Evolutionary conservation across 768 basidiomycete genomes (phyloP).

Genomic region (Auricularia heimuer): DNA sequence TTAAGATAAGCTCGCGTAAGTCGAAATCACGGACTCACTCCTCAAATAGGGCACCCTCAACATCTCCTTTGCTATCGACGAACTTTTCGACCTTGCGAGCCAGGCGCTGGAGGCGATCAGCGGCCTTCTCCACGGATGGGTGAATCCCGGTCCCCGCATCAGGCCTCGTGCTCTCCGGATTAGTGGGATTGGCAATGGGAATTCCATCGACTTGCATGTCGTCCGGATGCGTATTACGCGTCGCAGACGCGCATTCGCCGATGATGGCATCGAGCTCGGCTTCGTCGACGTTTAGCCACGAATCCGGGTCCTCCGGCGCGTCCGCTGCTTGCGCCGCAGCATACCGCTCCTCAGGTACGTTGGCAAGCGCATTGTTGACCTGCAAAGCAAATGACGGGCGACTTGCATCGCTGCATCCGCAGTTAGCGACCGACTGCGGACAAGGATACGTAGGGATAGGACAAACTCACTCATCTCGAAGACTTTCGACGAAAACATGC

Average conservation of each 20-base stretch:
- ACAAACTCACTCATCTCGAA: conserved; percentile 54
- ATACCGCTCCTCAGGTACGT: conserved; percentile 23
- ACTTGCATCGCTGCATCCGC: conserved; percentile 36
- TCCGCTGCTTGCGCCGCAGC: conserved; percentile 10
- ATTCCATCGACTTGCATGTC: conserved; percentile 42
- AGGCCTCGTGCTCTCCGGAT: not conserved
- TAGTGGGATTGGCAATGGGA: no score
- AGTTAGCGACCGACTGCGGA: not conserved
- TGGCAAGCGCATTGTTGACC: conserved; percentile 54
- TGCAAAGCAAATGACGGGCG: conserved; percentile 68
- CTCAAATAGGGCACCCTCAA: conserved; percentile 82
- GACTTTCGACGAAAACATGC: conserved; percentile 50
- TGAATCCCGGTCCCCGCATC: conserved; percentile 18
- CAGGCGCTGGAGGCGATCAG: conserved; percentile 52
- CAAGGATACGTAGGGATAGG: not conserved
- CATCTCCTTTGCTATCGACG: conserved; percentile 78
- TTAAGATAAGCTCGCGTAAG: conserved; percentile 1
- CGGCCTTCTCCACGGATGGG: conserved; percentile 54
- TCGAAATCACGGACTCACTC: conserved; percentile 50
- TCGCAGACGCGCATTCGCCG: conserved; percentile 23
- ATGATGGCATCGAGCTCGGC: conserved; percentile 70
- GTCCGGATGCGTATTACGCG: conserved; percentile 15
- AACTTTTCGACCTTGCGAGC: conserved; percentile 85
- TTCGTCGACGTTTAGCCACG: conserved; percentile 77
- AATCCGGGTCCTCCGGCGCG: conserved; percentile 60